A percentile compares a stretch with the other conserved stretches of the same genome.
These are phyloP conservation scores for Anisodus acutangulus DNA, from an alignment of 257 asterid genomes.

Conservation along the genomic window DNA sequence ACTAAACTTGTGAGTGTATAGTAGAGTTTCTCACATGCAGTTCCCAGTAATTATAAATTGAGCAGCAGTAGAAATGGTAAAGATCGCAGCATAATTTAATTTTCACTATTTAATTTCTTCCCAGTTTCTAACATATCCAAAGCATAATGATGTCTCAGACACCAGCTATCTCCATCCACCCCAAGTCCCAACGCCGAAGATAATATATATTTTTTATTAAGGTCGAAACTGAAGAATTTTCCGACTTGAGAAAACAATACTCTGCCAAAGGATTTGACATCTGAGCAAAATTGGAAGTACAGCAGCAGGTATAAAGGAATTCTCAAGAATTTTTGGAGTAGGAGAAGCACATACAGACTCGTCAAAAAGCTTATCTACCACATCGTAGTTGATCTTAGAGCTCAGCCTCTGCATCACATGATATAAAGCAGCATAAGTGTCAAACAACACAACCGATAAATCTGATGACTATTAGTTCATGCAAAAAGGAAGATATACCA, in stretches of 20 bases:
- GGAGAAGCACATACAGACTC: slow-evolving; percentile 58
- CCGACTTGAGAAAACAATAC: no score
- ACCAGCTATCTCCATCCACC: slow-evolving; percentile 19
- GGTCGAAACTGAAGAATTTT: background rate
- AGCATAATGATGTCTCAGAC: background rate
- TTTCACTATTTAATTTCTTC: background rate
- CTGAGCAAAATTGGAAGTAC: background rate
- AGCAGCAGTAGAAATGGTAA: background rate
- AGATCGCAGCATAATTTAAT: background rate
- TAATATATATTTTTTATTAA: background rate
- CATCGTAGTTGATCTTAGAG: slow-evolving; percentile 58
- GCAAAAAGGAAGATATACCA: background rate
- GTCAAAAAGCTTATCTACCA: slow-evolving; percentile 54
- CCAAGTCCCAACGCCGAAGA: background rate
- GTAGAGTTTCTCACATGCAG: background rate
- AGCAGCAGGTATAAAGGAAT: background rate
- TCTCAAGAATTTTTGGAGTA: background rate
- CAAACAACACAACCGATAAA: background rate
- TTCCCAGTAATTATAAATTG: background rate
- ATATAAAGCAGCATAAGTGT: slow-evolving; percentile 27
- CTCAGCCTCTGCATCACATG: slow-evolving; percentile 54
- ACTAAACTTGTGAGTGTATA: background rate
- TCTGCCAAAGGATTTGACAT: background rate
- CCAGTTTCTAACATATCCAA: background rate
- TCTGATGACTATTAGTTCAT: background rate